Base-by-base conservation (phyloP, 208 protist genomes). In the Leishmania gerbilli region DNA sequence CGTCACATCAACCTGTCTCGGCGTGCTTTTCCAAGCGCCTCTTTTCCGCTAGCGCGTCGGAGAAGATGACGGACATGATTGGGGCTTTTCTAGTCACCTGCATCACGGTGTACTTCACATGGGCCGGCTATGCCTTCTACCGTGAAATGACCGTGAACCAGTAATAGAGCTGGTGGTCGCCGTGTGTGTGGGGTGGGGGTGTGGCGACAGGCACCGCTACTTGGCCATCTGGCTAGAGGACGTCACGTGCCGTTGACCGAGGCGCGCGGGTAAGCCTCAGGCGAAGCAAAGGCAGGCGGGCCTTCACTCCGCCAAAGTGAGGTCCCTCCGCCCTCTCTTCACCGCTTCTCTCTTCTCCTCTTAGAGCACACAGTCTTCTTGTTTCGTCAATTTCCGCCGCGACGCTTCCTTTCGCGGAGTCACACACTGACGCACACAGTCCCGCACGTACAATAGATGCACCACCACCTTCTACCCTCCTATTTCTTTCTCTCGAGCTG, bases 81-180 rank as follows among this genome's bases (percentile, higher is more conserved):
- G 89, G 89, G 4, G 92, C 90, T 1, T 94, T 97, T 77, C 74
- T 95, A 49, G 87, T 95, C 17, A 64, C 82, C 31, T 93, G 90
- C 81, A 82, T 95, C 72, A 83, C 88, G 7, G 78, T 97, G 74
- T 97, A 97, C 89, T 95, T 95, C 78, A 91, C 91, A 45, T 83
- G 89, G 31, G 88, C 79, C 7, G 90, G 88, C 8, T 95, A 95
- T 78, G 80, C 94, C 55, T 87, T 93, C 60, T 95, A 95, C 87
- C 90, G 88, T 47, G 92, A 97, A 74, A 1, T 65, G 74, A 62
- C 34, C 34, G 24, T n/a, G 7, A 67, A 68, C 7, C 55, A 37
- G 74, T 62, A 19, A 64, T 24, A 64, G 51, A 17, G 34, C 47
- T 64, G 69, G 4, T 74, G 51, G 31, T 42, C 34, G 8, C 21